These are phyloP conservation scores for Hanseniaspora hatyaiensis DNA, from an alignment of 805 yeast species.

Conservation along the genomic window DNA sequence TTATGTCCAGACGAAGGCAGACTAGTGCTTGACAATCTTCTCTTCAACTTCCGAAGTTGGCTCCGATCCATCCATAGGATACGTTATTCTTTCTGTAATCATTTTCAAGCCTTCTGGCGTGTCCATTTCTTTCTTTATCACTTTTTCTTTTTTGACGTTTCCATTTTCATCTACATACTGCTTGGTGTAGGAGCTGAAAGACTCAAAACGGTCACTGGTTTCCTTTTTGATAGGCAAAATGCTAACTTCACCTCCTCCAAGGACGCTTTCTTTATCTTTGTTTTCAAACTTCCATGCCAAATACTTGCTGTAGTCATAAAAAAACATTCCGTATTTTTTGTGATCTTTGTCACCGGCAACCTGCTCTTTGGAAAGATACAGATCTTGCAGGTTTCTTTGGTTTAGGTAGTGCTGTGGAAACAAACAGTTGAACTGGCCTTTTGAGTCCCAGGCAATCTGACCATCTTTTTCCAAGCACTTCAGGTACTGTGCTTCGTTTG, in stretches of 20 bases:
- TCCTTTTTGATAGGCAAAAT: background rate
- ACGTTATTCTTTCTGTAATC: slow-evolving; percentile 31
- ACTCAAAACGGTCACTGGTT: slow-evolving; percentile 1
- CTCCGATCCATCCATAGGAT: slow-evolving; percentile 32
- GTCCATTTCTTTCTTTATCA: background rate
- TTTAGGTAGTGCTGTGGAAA: slow-evolving; percentile 48
- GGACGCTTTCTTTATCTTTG: too few relatives aligned
- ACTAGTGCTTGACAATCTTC: slow-evolving; percentile 14
- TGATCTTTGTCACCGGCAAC: slow-evolving; percentile 37
- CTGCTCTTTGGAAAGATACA: slow-evolving; percentile 46
- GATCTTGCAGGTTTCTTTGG: slow-evolving; percentile 26
- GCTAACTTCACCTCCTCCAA: slow-evolving; percentile 20
- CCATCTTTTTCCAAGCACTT: slow-evolving; percentile 59
- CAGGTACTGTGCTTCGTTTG: slow-evolving; percentile 46
- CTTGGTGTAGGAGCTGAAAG: slow-evolving; percentile 17
- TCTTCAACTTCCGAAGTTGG: slow-evolving; percentile 29
- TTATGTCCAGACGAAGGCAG: too few relatives aligned
- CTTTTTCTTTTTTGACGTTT: background rate
- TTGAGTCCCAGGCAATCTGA: slow-evolving; percentile 65
- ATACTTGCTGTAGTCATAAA: slow-evolving; percentile 51
- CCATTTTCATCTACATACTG: slow-evolving; percentile 17
- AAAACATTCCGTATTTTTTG: slow-evolving; percentile 43
- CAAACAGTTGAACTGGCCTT: slow-evolving; percentile 84
- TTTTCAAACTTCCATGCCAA: slow-evolving; percentile 46
- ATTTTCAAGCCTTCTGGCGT: slow-evolving; percentile 23